Evolutionary conservation across 768 basidiomycete genomes (phyloP).

Genomic region (Arthromyces matolae): DNA sequence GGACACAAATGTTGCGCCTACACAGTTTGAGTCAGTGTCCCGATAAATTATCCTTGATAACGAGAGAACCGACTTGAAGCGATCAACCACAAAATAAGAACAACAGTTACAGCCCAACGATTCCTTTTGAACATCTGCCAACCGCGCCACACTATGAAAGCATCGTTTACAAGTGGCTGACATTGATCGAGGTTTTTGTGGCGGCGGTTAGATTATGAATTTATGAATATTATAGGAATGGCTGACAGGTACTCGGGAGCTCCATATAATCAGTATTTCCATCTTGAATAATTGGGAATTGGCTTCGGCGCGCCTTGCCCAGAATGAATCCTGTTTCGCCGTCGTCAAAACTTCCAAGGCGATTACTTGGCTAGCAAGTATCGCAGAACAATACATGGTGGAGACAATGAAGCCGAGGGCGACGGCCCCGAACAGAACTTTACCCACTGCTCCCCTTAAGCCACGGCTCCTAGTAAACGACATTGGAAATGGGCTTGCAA

Average conservation of each 20-base stretch:
- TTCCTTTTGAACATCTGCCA: neutral
- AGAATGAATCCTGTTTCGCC: too few relatives aligned
- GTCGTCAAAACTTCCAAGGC: neutral
- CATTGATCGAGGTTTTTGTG: too few relatives aligned
- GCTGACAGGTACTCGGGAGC: conserved; percentile 2
- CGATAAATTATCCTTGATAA: neutral
- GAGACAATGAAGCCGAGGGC: neutral
- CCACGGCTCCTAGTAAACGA: neutral
- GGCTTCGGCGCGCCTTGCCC: too few relatives aligned
- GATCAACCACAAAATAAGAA: neutral
- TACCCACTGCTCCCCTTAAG: neutral
- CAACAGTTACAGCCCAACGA: neutral
- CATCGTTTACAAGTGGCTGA: conserved; percentile 6
- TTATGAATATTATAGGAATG: neutral
- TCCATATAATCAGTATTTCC: neutral
- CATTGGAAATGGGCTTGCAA: neutral
- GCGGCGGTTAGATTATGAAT: neutral
- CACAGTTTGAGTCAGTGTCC: neutral
- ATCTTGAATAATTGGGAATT: neutral
- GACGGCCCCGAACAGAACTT: neutral
- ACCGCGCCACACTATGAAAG: conserved; percentile 4
- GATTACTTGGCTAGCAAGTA: neutral
- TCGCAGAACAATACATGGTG: neutral
- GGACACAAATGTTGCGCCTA: neutral
- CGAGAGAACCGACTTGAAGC: neutral